Conservation (phyloP, 106 monocot genomes). For the Apostasia shenzhenica region DNA sequence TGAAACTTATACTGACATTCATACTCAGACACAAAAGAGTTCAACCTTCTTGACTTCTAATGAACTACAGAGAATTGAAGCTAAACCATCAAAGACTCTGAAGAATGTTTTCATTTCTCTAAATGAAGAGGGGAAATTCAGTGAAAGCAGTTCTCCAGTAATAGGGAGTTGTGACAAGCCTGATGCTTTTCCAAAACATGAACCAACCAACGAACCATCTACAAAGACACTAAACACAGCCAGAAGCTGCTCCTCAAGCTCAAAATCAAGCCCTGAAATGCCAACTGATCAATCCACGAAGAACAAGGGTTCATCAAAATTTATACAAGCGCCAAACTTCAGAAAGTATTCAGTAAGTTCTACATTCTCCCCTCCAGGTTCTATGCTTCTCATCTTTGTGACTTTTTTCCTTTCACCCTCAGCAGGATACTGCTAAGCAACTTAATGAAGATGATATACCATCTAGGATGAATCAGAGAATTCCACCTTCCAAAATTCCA, state of each 20-base stretch:
- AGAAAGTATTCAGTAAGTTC: slow-evolving; percentile 53
- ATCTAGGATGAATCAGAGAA: slow-evolving; percentile 20
- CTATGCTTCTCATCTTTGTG: background rate
- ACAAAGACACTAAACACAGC: slow-evolving; percentile 29
- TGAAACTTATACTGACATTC: slow-evolving; percentile 4
- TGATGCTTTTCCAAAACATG: slow-evolving; percentile 17
- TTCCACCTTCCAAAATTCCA: slow-evolving; percentile 15
- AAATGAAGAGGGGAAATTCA: slow-evolving; percentile 50
- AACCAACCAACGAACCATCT: slow-evolving; percentile 23
- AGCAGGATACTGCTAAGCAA: slow-evolving; percentile 20
- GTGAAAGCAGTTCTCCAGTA: slow-evolving; percentile 63
- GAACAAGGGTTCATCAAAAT: slow-evolving; percentile 28
- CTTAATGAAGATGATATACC: slow-evolving; percentile 19
- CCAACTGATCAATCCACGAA: slow-evolving; percentile 14
- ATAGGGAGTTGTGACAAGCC: slow-evolving; percentile 39
- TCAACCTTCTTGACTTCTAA: slow-evolving; percentile 23
- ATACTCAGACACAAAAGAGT: slow-evolving; percentile 14
- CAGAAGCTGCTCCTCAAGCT: slow-evolving; percentile 41
- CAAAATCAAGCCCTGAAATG: slow-evolving; percentile 34
- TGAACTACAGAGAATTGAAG: slow-evolving; percentile 19
- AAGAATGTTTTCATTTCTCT: slow-evolving; percentile 39
- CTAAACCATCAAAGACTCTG: slow-evolving; percentile 47
- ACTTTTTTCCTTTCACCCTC: background rate
- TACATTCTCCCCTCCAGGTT: background rate
- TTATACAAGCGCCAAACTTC: slow-evolving; percentile 19